Conservation (phyloP, 2,329 filamentous ascomycete species). For the Fusarium mangiferae region DNA sequence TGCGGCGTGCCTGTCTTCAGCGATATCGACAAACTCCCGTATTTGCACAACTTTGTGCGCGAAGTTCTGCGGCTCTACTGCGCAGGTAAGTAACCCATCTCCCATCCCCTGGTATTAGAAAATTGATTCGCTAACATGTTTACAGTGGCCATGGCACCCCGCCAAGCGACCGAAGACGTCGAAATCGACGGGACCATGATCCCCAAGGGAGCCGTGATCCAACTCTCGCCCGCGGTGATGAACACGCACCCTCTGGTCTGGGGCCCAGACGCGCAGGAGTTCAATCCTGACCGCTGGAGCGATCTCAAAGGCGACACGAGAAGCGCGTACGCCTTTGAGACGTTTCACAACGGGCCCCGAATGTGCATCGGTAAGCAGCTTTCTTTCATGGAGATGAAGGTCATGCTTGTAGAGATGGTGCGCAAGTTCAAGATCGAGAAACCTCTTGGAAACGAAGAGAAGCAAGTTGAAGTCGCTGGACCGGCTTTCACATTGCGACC, state of each 20-base stretch:
- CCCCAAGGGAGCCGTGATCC: conserved; percentile 53
- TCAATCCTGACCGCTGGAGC: conserved; percentile 54
- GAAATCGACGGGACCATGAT: conserved; percentile 50
- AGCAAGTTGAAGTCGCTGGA: conserved; percentile 35
- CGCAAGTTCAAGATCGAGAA: conserved; percentile 45
- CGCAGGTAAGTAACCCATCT: conserved; percentile 42
- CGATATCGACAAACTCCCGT: conserved; percentile 48
- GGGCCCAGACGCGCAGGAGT: conserved; percentile 49
- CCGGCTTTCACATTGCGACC: conserved; percentile 44
- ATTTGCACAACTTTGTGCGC: conserved; percentile 55
- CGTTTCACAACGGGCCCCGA: conserved; percentile 52
- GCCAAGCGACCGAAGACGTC: conserved; percentile 49
- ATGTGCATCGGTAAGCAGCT: conserved; percentile 53
- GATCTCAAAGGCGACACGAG: conserved; percentile 35
- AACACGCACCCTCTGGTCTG: conserved; percentile 51
- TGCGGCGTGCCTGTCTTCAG: conserved; percentile 21
- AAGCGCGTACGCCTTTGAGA: conserved; percentile 48
- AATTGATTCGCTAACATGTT: background rate
- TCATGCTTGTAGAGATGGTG: conserved; percentile 48
- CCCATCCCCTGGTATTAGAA: background rate
- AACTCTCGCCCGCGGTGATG: conserved; percentile 50
- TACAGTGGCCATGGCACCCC: conserved; percentile 48
- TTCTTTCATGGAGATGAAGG: conserved; percentile 52
- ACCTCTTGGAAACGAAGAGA: conserved; percentile 23
- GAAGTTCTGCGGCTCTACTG: conserved; percentile 57